A percentile compares a stretch with the other conserved stretches of the same genome.
Evolutionary conservation across 1,284 basidiomycete genomes (phyloP).

Genomic region (Erythrobasidium hasegawianum): DNA sequence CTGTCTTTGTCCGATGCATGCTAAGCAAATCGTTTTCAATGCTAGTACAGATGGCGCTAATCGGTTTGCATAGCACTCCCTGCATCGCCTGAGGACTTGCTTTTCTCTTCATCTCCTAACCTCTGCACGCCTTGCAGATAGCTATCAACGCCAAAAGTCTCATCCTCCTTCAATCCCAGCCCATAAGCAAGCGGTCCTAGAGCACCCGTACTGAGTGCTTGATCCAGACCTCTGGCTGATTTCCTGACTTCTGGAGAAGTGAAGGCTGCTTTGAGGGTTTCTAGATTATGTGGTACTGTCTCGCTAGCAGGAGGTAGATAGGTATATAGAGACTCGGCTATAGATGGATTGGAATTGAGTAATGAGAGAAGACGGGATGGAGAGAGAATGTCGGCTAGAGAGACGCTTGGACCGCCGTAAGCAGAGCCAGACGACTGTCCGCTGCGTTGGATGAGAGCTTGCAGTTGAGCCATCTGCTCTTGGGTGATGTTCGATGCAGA

Average conservation of each 20-base stretch:
- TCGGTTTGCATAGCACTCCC: conserved; percentile 30
- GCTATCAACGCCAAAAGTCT: conserved; percentile 39
- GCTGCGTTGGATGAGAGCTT: conserved; percentile 14
- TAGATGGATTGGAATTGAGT: conserved; percentile 30
- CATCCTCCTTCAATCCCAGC: conserved; percentile 37
- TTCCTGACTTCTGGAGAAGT: conserved; percentile 39
- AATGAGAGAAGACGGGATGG: conserved; percentile 36
- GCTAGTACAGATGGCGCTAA: background rate
- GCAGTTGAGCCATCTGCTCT: conserved; percentile 28
- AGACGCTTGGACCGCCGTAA: conserved; percentile 15
- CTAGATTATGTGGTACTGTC: conserved; percentile 23
- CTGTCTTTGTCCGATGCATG: no score
- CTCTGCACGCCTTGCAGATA: conserved; percentile 41
- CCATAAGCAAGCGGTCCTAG: conserved; percentile 40
- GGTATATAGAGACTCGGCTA: conserved; percentile 34
- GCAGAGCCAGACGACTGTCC: background rate
- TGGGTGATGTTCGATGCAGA: conserved; percentile 7
- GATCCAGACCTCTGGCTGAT: conserved; percentile 36
- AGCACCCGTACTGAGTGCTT: conserved; percentile 44
- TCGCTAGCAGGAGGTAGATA: conserved; percentile 35
- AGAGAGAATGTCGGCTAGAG: conserved; percentile 42
- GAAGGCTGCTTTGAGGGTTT: conserved; percentile 36
- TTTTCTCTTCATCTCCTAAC: conserved; percentile 35
- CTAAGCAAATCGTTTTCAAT: background rate
- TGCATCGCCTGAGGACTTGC: conserved; percentile 1